Evolutionary conservation across 2,329 filamentous ascomycete species (phyloP), one percentile per base, ranked within the genome.

Genomic region (Talaromyces islandicus): DNA sequence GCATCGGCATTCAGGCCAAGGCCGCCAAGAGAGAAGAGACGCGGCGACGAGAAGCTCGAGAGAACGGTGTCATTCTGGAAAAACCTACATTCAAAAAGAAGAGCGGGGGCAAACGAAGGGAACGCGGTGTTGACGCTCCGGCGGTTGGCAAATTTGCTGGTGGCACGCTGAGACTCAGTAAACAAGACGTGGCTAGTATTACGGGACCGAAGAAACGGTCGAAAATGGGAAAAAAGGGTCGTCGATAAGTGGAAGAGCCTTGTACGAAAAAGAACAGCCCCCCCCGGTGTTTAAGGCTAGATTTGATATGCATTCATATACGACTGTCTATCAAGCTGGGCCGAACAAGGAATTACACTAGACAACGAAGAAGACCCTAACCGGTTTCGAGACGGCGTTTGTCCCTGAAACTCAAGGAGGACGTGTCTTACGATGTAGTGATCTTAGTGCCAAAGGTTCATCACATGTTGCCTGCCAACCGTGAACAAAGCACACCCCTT

Each of bases 41-140:
- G 77, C 79, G 93, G 56, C 81, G 93, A 41, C 81, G 80, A 46
- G 91, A 96, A 73, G 94, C 94, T 1, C 85, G 83, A 69, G 93
- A 97, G 80, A 96, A 93, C 68, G 94, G 93, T 6, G 87, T 97
- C 67, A 86, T 97, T 54, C 78, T 97, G 35, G 94, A 97, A 79
- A 78, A 78, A 38, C 71, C 73, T n/a, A 64, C 65, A 24, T 80
- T 77, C 65, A 59, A 62, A 12, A 65, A 68, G 48, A 72, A 70
- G 57, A 69, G 68, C 5, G 72, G 66, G 61, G 67, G 64, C 65
- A 72, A 73, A 70, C 77, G 83, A 71, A 76, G 85, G 75, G 80
- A 85, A 64, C 77, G 85, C 73, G 78, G 84, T 0, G 85, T 96
- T 41, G 91, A 90, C 64, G 86, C 85, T 30, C 91, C 93, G 0